Evolutionary conservation across 2,329 filamentous ascomycete genomes (phyloP), one percentile per base, ranked within the genome.

Genomic region (Coniochaeta sp.): DNA sequence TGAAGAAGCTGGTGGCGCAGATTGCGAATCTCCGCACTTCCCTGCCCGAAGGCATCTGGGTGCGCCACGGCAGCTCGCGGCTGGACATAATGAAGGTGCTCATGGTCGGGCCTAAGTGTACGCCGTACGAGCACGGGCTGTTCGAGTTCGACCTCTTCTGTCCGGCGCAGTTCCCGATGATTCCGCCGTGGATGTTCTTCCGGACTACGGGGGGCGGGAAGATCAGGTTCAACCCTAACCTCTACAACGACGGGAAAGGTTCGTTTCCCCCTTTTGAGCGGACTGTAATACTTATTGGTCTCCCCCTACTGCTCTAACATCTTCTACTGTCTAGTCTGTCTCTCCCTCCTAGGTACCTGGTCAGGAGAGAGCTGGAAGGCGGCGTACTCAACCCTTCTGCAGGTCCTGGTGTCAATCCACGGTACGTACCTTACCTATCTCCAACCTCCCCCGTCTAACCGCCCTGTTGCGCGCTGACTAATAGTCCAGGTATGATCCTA

Each of bases 61-160:
- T 81, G 18, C 68, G 71, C 8, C 69, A 77, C 51, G 71, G 69
- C 13, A 60, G 65, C 10, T 68, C 67, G 8, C 67, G 76, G 1
- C 66, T 73, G 1, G 77, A 80, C 55, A 55, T 74, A n/a, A 70
- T 80, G 62, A 79, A 77, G 58, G 61, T 70, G 18, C 52, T 78
- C 22, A 77, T 81, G 47, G 63, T 75, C 18, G 78, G 77, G 0
- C 75, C 77, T 0, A 57, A 57, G 4, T 72, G 63, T 13, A 79
- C 76, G 6, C 77, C 78, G 13, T 81, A 81, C 59, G 76, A 76
- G 55, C 66, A 74, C 38, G 77, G 77, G 0, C 58, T 80, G 3
- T 81, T 79, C 57, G 77, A 80, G 54, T 81, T 81, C 52, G 76
- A 81, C 56, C 56, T 81, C 28, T 71, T 70, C 30, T 77, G 73